Evolutionary conservation across 805 yeast species (phyloP).

Genomic region (Wickerhamomyces chambardii): DNA sequence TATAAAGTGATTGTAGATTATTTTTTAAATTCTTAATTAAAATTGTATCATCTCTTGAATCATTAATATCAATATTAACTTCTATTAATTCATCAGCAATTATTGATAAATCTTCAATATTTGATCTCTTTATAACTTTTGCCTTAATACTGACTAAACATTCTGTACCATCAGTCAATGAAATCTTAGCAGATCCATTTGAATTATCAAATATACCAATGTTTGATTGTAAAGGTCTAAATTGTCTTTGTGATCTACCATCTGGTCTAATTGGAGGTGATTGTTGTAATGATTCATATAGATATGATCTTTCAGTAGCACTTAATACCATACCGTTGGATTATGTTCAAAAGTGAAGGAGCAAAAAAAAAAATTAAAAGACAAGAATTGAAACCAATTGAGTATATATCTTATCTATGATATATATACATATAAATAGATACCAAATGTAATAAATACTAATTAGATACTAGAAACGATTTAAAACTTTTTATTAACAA

Average conservation of each 20-base stretch:
- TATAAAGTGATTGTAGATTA: conserved; percentile 44
- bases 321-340: conserved; percentile 50
- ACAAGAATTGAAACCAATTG: too few relatives aligned
- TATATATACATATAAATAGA: too few relatives aligned
- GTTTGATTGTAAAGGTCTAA: conserved; percentile 79
- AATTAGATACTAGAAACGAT: too few relatives aligned
- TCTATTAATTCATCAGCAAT: conserved; percentile 44
- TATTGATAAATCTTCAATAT: conserved; percentile 5
- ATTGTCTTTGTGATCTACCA: conserved; percentile 65
- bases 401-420: too few relatives aligned
- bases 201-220: conserved; percentile 78
- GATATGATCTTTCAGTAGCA: conserved; percentile 67
- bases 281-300: conserved; percentile 60
- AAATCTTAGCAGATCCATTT: conserved; percentile 86
- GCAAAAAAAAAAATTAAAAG: too few relatives aligned
- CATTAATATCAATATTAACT: conserved; percentile 76
- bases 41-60: conserved; percentile 71
- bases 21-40: conserved; percentile 57
- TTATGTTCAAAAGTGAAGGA: conserved; percentile 8
- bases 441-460: too few relatives aligned
- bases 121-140: conserved; percentile 51
- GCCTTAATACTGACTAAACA: conserved; percentile 88
- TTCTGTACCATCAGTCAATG: conserved; percentile 86
- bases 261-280: conserved; percentile 75
- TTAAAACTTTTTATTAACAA: too few relatives aligned